Percentiles rank a stretch among this genome's conserved stretches.
Evolutionary conservation across 441 rosid species (phyloP).

Genomic region (Populus trichocarpa): DNA sequence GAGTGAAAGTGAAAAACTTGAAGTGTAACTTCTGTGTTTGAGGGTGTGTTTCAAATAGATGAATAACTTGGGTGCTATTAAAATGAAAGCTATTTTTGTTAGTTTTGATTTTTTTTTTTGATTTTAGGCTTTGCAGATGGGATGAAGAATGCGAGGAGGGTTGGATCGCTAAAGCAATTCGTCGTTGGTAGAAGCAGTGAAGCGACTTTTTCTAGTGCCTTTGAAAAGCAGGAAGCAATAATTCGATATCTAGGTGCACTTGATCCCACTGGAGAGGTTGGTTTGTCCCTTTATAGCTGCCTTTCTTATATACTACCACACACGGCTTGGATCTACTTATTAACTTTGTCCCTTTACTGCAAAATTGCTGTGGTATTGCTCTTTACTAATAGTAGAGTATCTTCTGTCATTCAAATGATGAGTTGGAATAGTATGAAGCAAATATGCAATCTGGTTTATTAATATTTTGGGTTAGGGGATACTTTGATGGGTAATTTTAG

Average conservation of each 20-base stretch:
- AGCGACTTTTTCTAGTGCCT: conserved; percentile 75
- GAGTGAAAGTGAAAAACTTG: not conserved
- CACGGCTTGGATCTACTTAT: not conserved
- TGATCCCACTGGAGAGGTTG: conserved; percentile 85
- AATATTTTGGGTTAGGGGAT: not conserved
- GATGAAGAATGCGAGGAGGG: conserved; percentile 62
- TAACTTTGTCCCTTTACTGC: not conserved
- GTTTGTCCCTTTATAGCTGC: conserved; percentile 21
- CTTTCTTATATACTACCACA: not conserved
- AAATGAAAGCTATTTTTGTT: not conserved
- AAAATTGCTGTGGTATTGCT: not conserved
- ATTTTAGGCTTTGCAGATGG: conserved; percentile 70
- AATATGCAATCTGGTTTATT: not conserved
- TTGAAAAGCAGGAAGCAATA: conserved; percentile 80
- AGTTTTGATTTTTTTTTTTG: not conserved
- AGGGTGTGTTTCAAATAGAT: not conserved
- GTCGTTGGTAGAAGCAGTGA: conserved; percentile 89
- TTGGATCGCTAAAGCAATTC: conserved; percentile 74
- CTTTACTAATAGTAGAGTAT: not conserved
- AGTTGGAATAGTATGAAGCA: not conserved
- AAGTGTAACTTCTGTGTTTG: not conserved
- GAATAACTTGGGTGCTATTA: not conserved
- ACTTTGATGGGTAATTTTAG: not conserved
- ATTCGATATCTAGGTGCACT: conserved; percentile 64
- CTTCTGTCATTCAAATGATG: not conserved